Evolutionary conservation across 495 filamentous ascomycete species (phyloP).

Genomic region (Friedmanniomyces endolithicus): DNA sequence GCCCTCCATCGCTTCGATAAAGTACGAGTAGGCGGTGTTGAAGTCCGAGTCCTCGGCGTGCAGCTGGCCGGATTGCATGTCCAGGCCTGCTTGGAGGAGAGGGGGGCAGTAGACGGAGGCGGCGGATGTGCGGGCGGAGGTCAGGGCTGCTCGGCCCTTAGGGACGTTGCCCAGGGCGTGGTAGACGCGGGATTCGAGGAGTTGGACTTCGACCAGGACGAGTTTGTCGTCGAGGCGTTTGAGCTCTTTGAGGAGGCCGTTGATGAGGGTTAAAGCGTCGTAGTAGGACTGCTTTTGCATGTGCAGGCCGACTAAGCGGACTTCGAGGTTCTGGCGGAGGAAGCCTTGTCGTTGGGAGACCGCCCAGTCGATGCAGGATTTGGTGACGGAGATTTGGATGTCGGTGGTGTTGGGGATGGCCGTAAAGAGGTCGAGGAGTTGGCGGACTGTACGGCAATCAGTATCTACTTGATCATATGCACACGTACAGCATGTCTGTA

Average conservation of each 20-base stretch:
- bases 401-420: slow-evolving; percentile 86
- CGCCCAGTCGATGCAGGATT: slow-evolving; percentile 99
- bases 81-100: slow-evolving; percentile 83
- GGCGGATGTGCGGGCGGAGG: slow-evolving; percentile 83
- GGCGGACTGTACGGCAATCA: slow-evolving; percentile 56
- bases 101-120: slow-evolving; percentile 96
- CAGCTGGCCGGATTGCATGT: slow-evolving; percentile 98
- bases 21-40: slow-evolving; percentile 95
- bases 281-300: slow-evolving; percentile 96
- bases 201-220: slow-evolving; percentile 94
- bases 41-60: slow-evolving; percentile 98
- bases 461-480: background rate
- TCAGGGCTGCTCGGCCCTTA: slow-evolving; percentile 90
- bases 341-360: slow-evolving; percentile 84
- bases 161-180: slow-evolving; percentile 93
- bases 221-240: slow-evolving; percentile 98
- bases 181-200: slow-evolving; percentile 92
- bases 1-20: slow-evolving; percentile 95
- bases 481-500: slow-evolving; percentile 25
- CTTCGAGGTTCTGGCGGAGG: slow-evolving; percentile 95
- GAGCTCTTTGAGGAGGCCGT: slow-evolving; percentile 83
- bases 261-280: slow-evolving; percentile 92
- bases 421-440: slow-evolving; percentile 90
- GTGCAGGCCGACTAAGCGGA: slow-evolving; percentile 80
- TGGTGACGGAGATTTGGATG: slow-evolving; percentile 83